Evolutionary conservation across 1,284 basidiomycete genomes (phyloP), one percentile per base, ranked within the genome.

Genomic region (Cryptococcus sp.): DNA sequence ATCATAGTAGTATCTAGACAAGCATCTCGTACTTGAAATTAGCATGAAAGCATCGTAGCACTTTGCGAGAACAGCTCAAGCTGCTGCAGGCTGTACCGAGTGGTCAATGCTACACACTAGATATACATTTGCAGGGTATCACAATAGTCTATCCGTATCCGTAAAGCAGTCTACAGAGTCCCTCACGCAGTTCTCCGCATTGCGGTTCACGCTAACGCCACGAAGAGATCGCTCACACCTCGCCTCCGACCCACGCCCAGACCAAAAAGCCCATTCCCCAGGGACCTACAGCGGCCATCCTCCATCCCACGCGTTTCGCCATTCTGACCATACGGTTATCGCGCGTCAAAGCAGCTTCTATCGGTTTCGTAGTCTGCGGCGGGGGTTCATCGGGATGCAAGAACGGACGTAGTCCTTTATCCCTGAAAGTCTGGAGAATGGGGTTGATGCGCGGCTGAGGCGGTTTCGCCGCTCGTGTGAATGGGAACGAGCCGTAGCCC

Each of bases 231-330:
- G 27, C 46, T 60, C 50, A 78, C 5, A 79, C 70, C 56, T 79
- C 77, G 16, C 77, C 77, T 16, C 77, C 77, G 5, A 78, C 71
- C 73, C 74, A 79, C 4, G 77, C 74, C 70, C 74, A 79, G 13
- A 76, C 69, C 20, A 79, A 53, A 56, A 79, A 79, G 8, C 75
- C 76, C n/a, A 75, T 61, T 4, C 76, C 76, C 77, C 77, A 79
- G 3, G 77, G 77, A 8, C 74, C 75, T 10, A 79, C 76, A 15
- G 70, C 69, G 0, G 75, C 74, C 27, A 79, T 47, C 38, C 75
- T 66, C 74, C 75, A 77, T 3, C 69, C 74, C 4, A 74, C 57
- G 19, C 74, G 60, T 42, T 64, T 67, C 41, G 69, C 42, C 35
- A 56, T 46, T 20, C 64, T 45, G 19, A 41, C 47, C 49, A 65